These are phyloP conservation scores for Cytospora paraplurivora DNA, from an alignment of 2,329 filamentous ascomycete genomes.

Conservation along the genomic window DNA sequence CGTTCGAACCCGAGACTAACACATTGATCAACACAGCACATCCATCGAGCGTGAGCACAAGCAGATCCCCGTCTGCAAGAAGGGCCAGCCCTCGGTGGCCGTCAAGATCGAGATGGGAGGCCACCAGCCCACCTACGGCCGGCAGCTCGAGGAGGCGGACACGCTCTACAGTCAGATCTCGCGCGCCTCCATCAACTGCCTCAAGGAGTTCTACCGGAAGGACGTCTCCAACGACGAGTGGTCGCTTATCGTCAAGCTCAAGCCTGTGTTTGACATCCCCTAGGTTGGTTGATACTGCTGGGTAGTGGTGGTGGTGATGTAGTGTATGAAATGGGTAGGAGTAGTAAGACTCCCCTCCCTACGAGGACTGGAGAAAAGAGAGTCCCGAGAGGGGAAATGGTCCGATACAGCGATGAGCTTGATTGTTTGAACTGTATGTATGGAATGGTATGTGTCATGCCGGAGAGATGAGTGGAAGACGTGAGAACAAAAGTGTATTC, in stretches of 20 bases:
- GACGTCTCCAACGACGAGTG: conserved; percentile 93
- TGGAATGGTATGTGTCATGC: not conserved
- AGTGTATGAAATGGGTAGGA: too few relatives aligned
- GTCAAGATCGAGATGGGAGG: conserved; percentile 95
- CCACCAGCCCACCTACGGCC: conserved; percentile 91
- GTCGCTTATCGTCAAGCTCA: conserved; percentile 91
- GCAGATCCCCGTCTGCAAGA: conserved; percentile 87
- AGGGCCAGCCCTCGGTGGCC: conserved; percentile 94
- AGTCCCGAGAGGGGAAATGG: too few relatives aligned
- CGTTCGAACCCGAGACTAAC: not conserved
- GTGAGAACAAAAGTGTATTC: conserved; percentile 3
- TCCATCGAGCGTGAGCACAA: conserved; percentile 99
- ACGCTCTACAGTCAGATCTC: conserved; percentile 85
- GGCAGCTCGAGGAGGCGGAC: conserved; percentile 92
- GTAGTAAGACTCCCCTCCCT: too few relatives aligned
- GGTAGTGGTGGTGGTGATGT: not conserved
- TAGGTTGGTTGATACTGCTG: conserved; percentile 43
- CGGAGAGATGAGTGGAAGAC: not conserved
- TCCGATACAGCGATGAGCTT: not conserved
- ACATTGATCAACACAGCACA: conserved; percentile 56
- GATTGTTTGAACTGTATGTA: not conserved
- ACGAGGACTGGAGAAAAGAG: too few relatives aligned
- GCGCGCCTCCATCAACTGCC: conserved; percentile 83
- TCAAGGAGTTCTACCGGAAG: conserved; percentile 92
- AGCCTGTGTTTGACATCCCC: conserved; percentile 87